These are phyloP conservation scores for Coffea canephora DNA, from an alignment of 257 asterid genomes.

Conservation along the genomic window DNA sequence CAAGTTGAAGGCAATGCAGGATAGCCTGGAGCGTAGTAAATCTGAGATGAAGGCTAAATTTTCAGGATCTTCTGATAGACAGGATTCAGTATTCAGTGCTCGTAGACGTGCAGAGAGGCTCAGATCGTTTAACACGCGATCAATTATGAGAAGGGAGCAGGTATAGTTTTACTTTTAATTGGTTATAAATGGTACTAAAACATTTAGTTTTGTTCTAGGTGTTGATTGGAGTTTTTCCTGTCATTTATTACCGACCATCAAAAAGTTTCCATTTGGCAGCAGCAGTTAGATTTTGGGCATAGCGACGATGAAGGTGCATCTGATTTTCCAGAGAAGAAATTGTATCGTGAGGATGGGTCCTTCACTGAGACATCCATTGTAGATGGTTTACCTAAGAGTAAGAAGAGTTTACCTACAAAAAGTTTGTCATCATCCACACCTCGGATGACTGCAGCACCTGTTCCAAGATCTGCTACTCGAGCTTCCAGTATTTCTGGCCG, in stretches of 20 bases:
- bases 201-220: constrained; percentile 24
- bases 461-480: constrained; percentile 55
- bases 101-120: constrained; percentile 71
- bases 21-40: constrained; percentile 71
- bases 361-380: constrained; percentile 39
- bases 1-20: constrained; percentile 78
- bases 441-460: constrained; percentile 54
- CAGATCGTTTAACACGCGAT: constrained; percentile 59
- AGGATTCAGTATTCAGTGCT: constrained; percentile 41
- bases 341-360: constrained; percentile 37
- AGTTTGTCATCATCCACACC: constrained; percentile 54
- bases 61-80: constrained; percentile 52
- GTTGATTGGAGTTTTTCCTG: constrained; percentile 32
- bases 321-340: constrained; percentile 43
- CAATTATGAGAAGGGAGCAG: constrained; percentile 61
- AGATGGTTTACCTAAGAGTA: constrained; percentile 44
- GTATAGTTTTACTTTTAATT: constrained; percentile 43
- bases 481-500: constrained; percentile 52
- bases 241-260: constrained; percentile 45
- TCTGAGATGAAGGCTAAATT: constrained; percentile 81
- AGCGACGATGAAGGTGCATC: constrained; percentile 53
- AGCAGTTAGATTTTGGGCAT: constrained; percentile 58
- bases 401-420: constrained; percentile 54
- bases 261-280: constrained; percentile 64
- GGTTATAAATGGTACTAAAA: constrained; percentile 1